Evolutionary conservation across 208 protist species (phyloP), one percentile per base, ranked within the genome.

Genomic region (Angomonas deanei): DNA sequence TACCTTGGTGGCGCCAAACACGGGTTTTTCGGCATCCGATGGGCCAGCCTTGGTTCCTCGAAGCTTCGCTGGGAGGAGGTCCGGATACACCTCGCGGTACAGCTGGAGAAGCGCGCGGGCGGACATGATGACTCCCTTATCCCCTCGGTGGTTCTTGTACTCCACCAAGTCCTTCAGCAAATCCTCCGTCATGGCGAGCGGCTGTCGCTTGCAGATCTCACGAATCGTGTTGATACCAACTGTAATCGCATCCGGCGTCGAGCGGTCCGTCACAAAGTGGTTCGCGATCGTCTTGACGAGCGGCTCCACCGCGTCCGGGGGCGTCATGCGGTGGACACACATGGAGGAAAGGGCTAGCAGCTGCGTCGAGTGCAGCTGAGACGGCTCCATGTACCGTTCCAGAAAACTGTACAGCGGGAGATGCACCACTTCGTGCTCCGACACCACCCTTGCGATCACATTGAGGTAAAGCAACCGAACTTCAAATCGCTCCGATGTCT

Each of bases 211-310:
- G 70, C 92, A 98, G 30, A 99, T 97, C 60, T 96, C 95, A 31
- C 97, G 83, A 50, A 99, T 96, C 1, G 97, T 97, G 72, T 99
- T 99, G 33, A 99, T 78, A 27, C 97, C 97, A 6, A 99, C 86
- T 0, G 96, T 94, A 28, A 98, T 98, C 19, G 90, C 80, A 61
- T 99, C 97, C 17, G 88, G 72, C 17, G 84, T 80, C 27, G 91
- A 92, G 17, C 90, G 79, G 63, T 99, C 97, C 2, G 81, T 92
- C 0, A 98, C 95, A 76, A 99, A 99, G 67, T 99, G 92, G 72
- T 98, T 96, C 0, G 91, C 94, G 38, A 99, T 91, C 17, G 93
- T 74, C 61, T 74, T 84, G 49, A 99, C 69, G n/a, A 99, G 67
- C 33, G 92, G 90, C 68, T 97, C 80, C 31, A 96, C 47, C 0